phyloP scores from a whole-genome alignment of 2,329 filamentous ascomycete species.

The Amauroascus niger region DNA sequence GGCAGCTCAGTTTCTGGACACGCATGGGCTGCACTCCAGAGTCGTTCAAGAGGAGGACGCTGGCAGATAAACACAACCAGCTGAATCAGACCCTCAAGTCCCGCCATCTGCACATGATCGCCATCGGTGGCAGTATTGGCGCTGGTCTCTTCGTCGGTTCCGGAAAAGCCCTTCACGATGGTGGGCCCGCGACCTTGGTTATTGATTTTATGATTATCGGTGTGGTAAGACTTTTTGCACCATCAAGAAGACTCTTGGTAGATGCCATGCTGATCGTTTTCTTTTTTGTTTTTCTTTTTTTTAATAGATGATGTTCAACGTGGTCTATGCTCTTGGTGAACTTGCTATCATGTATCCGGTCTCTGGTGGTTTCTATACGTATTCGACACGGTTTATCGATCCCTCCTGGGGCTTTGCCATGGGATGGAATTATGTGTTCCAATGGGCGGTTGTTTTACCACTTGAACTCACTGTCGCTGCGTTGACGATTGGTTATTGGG shows the following conservation, averaged over 20 bases:
- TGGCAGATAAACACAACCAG: constrained; percentile 17
- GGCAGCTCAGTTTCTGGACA: constrained; percentile 28
- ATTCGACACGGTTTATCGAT: constrained; percentile 52
- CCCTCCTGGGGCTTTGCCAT: constrained; percentile 46
- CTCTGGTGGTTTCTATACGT: constrained; percentile 55
- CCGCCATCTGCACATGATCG: constrained; percentile 35
- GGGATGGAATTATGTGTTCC: constrained; percentile 57
- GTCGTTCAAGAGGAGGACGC: constrained; percentile 31
- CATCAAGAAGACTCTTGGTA: not conserved
- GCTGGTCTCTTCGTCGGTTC: constrained; percentile 36
- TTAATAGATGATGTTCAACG: constrained; percentile 52
- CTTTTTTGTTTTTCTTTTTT: too few species aligned
- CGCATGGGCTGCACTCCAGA: constrained; percentile 32
- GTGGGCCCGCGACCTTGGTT: constrained; percentile 32
- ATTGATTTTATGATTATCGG: constrained; percentile 47
- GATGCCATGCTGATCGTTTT: not conserved
- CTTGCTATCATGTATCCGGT: constrained; percentile 53
- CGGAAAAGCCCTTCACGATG: constrained; percentile 28
- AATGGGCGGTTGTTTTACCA: constrained; percentile 73
- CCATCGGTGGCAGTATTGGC: constrained; percentile 24
- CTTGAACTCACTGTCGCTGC: constrained; percentile 75
- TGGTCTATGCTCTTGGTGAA: constrained; percentile 52
- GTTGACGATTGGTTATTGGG: constrained; percentile 69
- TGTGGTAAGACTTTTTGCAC: constrained; percentile 14
- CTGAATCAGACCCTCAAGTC: constrained; percentile 25